These are phyloP conservation scores for Plasmodium yoelii DNA, from an alignment of 169 alveolate species.

Conservation along the genomic window DNA sequence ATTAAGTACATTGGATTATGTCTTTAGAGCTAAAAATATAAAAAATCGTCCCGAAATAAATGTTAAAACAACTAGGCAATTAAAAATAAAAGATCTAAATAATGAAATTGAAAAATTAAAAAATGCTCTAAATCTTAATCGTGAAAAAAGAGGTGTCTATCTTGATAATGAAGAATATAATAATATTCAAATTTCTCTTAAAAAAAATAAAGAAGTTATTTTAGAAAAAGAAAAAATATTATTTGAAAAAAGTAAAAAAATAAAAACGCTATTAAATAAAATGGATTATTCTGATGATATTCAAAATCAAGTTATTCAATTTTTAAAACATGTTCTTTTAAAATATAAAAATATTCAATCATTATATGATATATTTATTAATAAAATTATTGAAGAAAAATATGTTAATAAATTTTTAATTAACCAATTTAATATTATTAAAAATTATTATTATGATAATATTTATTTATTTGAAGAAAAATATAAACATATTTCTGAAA, in stretches of 20 bases:
- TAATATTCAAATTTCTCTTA: constrained; percentile 55
- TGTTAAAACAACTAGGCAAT: constrained; percentile 91
- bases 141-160: constrained; percentile 84
- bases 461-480: constrained; percentile 9
- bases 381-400: constrained; percentile 45
- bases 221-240: constrained; percentile 53
- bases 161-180: constrained; percentile 65
- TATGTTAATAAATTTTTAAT: constrained; percentile 29
- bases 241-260: constrained; percentile 67
- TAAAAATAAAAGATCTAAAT: constrained; percentile 82
- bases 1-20: constrained; percentile 92
- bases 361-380: constrained; percentile 19
- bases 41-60: constrained; percentile 93
- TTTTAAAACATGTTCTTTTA: constrained; percentile 20
- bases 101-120: constrained; percentile 82
- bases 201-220: constrained; percentile 56
- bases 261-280: constrained; percentile 32
- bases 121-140: constrained; percentile 75
- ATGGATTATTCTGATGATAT: constrained; percentile 73
- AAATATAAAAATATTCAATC: constrained; percentile 64
- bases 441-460: constrained; percentile 12
- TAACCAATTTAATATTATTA: neutral
- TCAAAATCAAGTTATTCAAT: constrained; percentile 26
- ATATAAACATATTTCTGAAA: neutral
- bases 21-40: constrained; percentile 93